Conservation (phyloP, 495 filamentous ascomycete genomes). For the Aspergillus cavernicola region DNA sequence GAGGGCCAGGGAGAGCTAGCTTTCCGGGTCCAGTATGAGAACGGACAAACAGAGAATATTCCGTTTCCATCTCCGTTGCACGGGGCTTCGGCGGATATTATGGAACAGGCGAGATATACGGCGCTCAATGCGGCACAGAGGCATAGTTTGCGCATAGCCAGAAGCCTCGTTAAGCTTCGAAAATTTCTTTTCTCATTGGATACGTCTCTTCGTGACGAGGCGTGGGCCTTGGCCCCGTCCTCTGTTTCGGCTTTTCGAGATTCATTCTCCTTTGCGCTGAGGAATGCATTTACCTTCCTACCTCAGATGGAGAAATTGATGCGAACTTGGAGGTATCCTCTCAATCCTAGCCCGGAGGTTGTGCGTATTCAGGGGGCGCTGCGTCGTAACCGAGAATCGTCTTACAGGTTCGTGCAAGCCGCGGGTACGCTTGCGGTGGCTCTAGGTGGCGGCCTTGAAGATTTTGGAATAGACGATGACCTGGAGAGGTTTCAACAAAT, state of each 20-base stretch:
- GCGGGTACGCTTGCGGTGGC: constrained; percentile 55
- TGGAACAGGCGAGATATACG: constrained; percentile 41
- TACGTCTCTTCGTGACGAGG: constrained; percentile 27
- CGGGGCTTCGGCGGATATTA: constrained; percentile 14
- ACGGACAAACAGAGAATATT: constrained; percentile 59
- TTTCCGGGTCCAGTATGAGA: constrained; percentile 56
- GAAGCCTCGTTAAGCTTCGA: constrained; percentile 53
- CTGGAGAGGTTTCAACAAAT: constrained; percentile 43
- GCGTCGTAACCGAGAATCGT: constrained; percentile 52
- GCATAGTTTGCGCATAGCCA: constrained; percentile 52
- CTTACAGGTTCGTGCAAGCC: constrained; percentile 67
- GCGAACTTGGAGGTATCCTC: constrained; percentile 55
- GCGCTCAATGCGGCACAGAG: constrained; percentile 49
- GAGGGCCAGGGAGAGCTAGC: constrained; percentile 39
- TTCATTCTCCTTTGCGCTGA: constrained; percentile 47
- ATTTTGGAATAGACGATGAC: constrained; percentile 22
- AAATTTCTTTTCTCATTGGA: constrained; percentile 54
- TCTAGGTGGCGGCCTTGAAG: constrained; percentile 47
- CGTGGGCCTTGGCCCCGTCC: constrained; percentile 11
- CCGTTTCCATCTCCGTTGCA: constrained; percentile 30
- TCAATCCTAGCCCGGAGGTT: constrained; percentile 51
- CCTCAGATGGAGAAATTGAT: constrained; percentile 55
- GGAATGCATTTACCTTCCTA: constrained; percentile 45
- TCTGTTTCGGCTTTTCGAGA: constrained; percentile 33
- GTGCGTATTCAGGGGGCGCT: constrained; percentile 54